These are phyloP conservation scores for Peronospora farinosa DNA, from an alignment of 352 stramenopile genomes.

Conservation along the genomic window DNA sequence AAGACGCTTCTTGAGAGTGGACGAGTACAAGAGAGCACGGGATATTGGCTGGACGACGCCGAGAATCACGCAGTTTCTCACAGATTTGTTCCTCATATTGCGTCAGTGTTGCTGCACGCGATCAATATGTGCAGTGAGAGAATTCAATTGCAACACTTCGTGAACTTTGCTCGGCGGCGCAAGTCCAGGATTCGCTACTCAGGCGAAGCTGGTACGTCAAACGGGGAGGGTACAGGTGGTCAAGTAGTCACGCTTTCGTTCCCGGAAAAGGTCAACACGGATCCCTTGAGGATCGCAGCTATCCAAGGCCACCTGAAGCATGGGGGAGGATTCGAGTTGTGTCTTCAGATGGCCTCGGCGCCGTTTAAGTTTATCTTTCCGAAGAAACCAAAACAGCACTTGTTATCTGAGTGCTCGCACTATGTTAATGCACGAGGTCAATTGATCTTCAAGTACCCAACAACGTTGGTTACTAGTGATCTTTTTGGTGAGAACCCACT, in stretches of 20 bases:
- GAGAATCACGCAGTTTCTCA: conserved; percentile 19
- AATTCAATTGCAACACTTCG: conserved; percentile 83
- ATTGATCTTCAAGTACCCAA: conserved; percentile 80
- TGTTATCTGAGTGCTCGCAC: conserved; percentile 58
- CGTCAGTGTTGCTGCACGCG: conserved; percentile 69
- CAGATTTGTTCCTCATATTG: conserved; percentile 57
- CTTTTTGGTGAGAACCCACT: conserved; percentile 78
- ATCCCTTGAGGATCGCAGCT: conserved; percentile 66
- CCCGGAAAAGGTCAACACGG: conserved; percentile 77
- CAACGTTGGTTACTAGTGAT: conserved; percentile 54
- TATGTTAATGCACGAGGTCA: conserved; percentile 70
- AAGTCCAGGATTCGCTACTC: conserved; percentile 81
- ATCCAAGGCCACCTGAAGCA: conserved; percentile 81
- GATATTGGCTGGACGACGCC: conserved; percentile 30
- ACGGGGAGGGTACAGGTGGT: conserved; percentile 52
- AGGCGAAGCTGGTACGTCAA: conserved; percentile 57
- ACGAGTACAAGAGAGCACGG: conserved; percentile 21
- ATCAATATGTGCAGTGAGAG: conserved; percentile 81
- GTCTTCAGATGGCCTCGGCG: conserved; percentile 50
- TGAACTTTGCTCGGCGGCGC: conserved; percentile 80
- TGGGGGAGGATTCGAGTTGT: conserved; percentile 69
- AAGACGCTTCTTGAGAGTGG: conserved; percentile 28
- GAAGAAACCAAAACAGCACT: conserved; percentile 47
- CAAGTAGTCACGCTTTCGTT: conserved; percentile 85
- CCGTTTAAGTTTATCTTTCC: conserved; percentile 70